Evolutionary conservation across 2,329 filamentous ascomycete genomes (phyloP).

Genomic region (Aureobasidium sp.): DNA sequence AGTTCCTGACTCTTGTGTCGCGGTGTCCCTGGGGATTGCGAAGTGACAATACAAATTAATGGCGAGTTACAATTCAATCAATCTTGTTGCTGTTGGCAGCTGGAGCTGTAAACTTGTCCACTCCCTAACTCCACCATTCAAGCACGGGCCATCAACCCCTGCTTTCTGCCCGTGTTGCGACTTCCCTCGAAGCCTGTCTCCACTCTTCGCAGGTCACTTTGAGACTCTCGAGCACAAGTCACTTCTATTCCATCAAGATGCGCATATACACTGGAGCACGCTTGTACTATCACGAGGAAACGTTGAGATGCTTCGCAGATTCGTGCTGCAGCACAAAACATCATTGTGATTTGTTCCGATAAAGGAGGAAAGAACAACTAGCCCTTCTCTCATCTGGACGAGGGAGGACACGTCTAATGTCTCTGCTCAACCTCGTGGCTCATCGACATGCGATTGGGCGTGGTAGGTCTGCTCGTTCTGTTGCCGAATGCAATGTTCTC

Average conservation of each 20-base stretch:
- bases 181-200: not conserved
- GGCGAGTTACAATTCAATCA: not conserved
- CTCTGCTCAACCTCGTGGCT: not conserved
- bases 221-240: not conserved
- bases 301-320: too few relatives aligned
- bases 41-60: not conserved
- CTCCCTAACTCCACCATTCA: slow-evolving; percentile 3
- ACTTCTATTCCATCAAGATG: not conserved
- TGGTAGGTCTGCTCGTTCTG: slow-evolving; percentile 17
- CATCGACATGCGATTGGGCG: slow-evolving; percentile 8
- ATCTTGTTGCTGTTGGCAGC: not conserved
- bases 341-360: not conserved
- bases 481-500: slow-evolving; percentile 75
- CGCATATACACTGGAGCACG: too few relatives aligned
- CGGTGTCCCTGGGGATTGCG: not conserved
- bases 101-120: slow-evolving; percentile 12
- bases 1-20: not conserved
- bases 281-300: too few relatives aligned
- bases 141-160: slow-evolving; percentile 3
- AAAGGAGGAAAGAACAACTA: not conserved
- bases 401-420: not conserved
- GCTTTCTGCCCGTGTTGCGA: not conserved
- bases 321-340: not conserved
- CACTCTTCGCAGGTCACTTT: not conserved
- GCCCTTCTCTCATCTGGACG: not conserved